phyloP scores from a whole-genome alignment of 768 basidiomycete species.

The Boletus fagicola region DNA sequence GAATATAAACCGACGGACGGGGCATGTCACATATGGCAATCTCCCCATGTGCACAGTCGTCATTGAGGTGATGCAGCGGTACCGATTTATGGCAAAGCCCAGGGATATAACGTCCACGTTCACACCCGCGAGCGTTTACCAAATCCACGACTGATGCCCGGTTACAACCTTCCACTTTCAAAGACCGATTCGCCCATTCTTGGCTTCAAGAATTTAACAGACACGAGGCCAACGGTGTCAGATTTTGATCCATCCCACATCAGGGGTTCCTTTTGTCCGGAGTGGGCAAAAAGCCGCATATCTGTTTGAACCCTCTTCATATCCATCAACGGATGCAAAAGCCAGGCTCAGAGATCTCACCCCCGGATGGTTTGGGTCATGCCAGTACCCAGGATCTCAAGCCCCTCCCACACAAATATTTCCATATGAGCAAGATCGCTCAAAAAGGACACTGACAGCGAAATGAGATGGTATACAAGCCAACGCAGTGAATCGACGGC shows the following conservation, averaged over 20 bases:
- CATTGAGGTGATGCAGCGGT: slow-evolving; percentile 2
- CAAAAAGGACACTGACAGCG: background rate
- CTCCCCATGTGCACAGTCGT: background rate
- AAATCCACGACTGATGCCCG: background rate
- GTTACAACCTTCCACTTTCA: background rate
- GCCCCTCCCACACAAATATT: background rate
- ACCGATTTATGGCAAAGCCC: slow-evolving; percentile 5
- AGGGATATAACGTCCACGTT: background rate
- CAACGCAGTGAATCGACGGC: background rate
- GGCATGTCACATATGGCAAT: background rate
- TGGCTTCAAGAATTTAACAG: slow-evolving; percentile 4
- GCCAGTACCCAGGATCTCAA: background rate
- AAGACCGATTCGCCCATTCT: background rate
- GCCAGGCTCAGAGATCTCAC: background rate
- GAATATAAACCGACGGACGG: slow-evolving; percentile 7
- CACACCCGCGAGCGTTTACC: slow-evolving; percentile 14
- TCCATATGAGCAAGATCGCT: background rate
- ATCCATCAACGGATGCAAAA: background rate
- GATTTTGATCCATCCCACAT: slow-evolving; percentile 7
- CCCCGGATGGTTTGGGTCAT: background rate
- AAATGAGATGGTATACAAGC: slow-evolving; percentile 4
- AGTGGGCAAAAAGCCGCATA: background rate
- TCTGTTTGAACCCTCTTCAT: slow-evolving; percentile 2
- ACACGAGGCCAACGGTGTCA: slow-evolving; percentile 9
- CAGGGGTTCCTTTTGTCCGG: slow-evolving; percentile 20